Base-by-base conservation (phyloP, 2,329 filamentous ascomycete species). In the Colletotrichum simmondsii region DNA sequence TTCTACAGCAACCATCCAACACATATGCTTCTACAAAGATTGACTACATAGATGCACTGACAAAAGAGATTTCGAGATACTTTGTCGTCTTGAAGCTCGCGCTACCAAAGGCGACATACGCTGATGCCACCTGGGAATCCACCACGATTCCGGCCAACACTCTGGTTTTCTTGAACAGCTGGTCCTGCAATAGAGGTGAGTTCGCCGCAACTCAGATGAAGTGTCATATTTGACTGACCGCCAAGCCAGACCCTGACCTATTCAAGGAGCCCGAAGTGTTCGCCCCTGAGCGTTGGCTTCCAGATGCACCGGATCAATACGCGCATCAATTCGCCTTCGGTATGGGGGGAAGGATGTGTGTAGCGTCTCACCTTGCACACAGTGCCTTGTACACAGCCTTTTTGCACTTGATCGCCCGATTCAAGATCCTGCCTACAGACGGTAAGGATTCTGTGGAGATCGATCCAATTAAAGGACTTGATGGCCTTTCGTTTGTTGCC, bases 11-110 rank as follows among this genome's bases (percentile, higher is more conserved):
- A 22, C 19, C 62, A 19, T 67, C 63, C 5, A 52, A 67, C 28
- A 35, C 24, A 11, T 61, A 61, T 14, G 75, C 77, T 11, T 71
- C 72, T 28, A 90, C 92, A 75, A 92, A 91, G 75, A 85, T 92
- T 2, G 87, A 89, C 5, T 93, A 92, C 80, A 83, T 93, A 71
- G 91, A 89, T 0, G 91, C 91, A 0, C 78, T 93, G 19, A 88
- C 90, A 74, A 92, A 92, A 77, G 91, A 93, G 77, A 87, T 90
- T 19, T 84, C 92, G 5, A 87, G 91, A 52, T 93, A 88, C 83
- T 93, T 88, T 85, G 89, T 87, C 16, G 90, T 92, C 16, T 90
- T 92, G 71, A 90, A 90, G 19, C 89, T 93, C 76, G 92, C 88
- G 76, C 85, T 93, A 3, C 91, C 91, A 0, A 85, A 91, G 16